Conservation (phyloP, 1,284 basidiomycete genomes). For the Ceratobasidium sp. region DNA sequence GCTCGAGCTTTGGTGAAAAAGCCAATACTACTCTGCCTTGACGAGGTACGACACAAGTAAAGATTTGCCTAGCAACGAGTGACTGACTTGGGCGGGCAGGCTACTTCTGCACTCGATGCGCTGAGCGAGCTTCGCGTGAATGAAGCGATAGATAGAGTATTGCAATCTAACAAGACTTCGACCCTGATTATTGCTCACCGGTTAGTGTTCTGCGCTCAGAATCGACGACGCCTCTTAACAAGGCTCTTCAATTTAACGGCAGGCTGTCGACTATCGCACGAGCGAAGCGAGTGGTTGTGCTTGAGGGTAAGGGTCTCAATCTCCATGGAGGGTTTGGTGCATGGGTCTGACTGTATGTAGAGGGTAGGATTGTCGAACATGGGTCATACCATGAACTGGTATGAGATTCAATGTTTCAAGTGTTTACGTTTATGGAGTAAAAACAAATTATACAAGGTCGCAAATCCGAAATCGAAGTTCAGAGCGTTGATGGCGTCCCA, state of each 20-base stretch:
- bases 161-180: constrained; percentile 81
- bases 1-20: constrained; percentile 85
- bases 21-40: constrained; percentile 83
- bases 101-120: constrained; percentile 82
- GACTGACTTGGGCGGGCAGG: constrained; percentile 49
- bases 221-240: neutral
- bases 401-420: constrained; percentile 52
- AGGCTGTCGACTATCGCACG: constrained; percentile 85
- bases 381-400: constrained; percentile 87
- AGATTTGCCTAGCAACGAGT: no score
- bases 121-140: constrained; percentile 92
- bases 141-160: constrained; percentile 90
- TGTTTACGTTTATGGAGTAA: constrained; percentile 51
- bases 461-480: constrained; percentile 79
- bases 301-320: constrained; percentile 72
- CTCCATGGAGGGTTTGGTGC: neutral
- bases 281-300: constrained; percentile 87
- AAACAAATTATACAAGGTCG: constrained; percentile 62
- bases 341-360: constrained; percentile 56
- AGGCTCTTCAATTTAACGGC: constrained; percentile 29
- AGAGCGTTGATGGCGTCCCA: constrained; percentile 90
- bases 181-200: constrained; percentile 90
- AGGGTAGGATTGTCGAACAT: constrained; percentile 85
- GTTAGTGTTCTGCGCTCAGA: neutral
- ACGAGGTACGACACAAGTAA: constrained; percentile 69